Evolutionary conservation across 768 basidiomycete species (phyloP).

Genomic region (Suillus paluster): DNA sequence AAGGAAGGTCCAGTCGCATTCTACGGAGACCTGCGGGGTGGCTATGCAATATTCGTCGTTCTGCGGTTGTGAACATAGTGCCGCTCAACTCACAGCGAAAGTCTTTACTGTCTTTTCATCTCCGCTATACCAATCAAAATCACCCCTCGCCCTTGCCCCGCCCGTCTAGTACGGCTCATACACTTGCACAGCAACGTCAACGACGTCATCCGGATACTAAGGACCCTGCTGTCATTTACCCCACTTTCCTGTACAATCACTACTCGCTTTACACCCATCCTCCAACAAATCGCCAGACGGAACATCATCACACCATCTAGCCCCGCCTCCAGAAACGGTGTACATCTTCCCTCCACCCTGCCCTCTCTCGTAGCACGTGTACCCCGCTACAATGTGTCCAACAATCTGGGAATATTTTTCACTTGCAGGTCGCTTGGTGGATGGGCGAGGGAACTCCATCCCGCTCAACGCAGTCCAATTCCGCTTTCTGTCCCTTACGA

Average conservation of each 20-base stretch:
- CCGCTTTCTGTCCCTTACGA: background rate
- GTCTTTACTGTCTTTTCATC: background rate
- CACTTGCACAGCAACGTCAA: background rate
- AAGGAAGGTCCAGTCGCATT: conserved; percentile 9
- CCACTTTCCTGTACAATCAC: background rate
- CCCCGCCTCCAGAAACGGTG: background rate
- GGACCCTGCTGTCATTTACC: background rate
- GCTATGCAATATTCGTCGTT: conserved; percentile 11
- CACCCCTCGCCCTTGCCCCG: background rate
- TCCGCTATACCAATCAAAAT: background rate
- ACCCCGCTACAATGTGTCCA: background rate
- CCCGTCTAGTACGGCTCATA: background rate
- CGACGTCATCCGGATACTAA: background rate
- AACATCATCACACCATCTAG: background rate
- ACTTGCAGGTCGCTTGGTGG: conserved; percentile 1
- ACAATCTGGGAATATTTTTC: conserved; percentile 1
- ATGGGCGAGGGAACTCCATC: conserved; percentile 5
- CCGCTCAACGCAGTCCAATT: conserved; percentile 3
- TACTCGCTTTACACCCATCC: background rate
- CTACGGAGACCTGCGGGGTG: conserved; percentile 10
- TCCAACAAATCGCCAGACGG: background rate
- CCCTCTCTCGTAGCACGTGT: background rate
- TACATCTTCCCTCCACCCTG: background rate
- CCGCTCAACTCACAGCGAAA: background rate
- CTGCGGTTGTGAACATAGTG: background rate